These are phyloP conservation scores for Talaromyces adpressus DNA, from an alignment of 495 filamentous ascomycete species.

Conservation along the genomic window DNA sequence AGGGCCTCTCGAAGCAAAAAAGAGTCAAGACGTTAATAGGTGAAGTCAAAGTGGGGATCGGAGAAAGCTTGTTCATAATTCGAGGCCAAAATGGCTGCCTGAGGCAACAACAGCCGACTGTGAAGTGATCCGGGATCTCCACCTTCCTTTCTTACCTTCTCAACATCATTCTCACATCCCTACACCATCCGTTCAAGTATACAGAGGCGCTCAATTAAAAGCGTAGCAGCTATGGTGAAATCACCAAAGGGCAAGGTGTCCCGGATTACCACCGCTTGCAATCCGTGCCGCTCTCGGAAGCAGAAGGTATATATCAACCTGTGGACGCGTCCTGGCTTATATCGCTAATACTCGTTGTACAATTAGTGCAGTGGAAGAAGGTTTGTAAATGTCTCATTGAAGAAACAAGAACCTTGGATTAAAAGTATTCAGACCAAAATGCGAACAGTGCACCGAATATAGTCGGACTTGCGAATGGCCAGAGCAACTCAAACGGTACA, in stretches of 20 bases:
- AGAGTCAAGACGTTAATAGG: background rate
- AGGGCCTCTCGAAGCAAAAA: background rate
- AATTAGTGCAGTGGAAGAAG: constrained; percentile 31
- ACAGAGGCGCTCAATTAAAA: too few relatives aligned
- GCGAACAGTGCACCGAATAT: constrained; percentile 28
- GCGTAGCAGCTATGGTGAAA: constrained; percentile 10
- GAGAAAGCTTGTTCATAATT: background rate
- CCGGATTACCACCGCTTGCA: constrained; percentile 31
- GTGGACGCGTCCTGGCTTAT: background rate
- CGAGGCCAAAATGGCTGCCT: background rate
- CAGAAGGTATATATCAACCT: constrained; percentile 23
- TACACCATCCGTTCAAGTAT: background rate
- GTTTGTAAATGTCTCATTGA: constrained; percentile 12
- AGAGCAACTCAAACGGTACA: constrained; percentile 31
- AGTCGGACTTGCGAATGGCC: constrained; percentile 33
- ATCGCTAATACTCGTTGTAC: background rate
- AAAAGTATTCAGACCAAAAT: constrained; percentile 22
- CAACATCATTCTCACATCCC: background rate
- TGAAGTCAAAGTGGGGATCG: background rate
- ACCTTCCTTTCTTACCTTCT: background rate
- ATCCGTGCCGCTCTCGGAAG: constrained; percentile 30
- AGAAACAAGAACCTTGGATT: background rate
- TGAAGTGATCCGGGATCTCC: background rate
- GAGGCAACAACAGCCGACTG: background rate
- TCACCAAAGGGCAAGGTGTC: constrained; percentile 13